Base-by-base conservation (phyloP, 169 alveolate species). In the Plasmodium falciparum region DNA sequence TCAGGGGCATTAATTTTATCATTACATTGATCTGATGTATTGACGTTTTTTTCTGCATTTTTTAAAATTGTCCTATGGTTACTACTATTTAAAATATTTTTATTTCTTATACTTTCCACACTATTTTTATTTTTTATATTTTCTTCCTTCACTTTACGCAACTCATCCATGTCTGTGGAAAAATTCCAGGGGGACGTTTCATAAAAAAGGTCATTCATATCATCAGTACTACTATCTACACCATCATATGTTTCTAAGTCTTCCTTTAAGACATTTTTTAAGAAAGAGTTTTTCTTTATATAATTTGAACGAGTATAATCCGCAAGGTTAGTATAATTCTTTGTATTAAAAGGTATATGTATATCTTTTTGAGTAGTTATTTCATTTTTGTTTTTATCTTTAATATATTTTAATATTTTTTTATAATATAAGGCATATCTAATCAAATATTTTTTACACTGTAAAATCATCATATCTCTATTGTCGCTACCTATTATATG, bases 381-480 rank as follows among this genome's bases (percentile, higher is more conserved):
- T 4, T 2, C 17, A 8, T 17, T 20, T 15, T 70, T 50, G 26
- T 49, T 52, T n/a, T 13, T 39, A 11, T 54, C 33, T 54, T 67
- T 43, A 17, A 69, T 45, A 39, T 39, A 52, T 9, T 67, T 47
- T 39, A 80, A 70, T 4, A 63, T 56, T n/a, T 67, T 54, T 56
- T 52, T 67, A 50, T 80, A 63, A 39, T 80, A 80, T 17, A 80
- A 26, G 15, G 80, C 54, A 49, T 24, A 80, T 17, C 90, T 66
- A 29, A 80, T 58, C n/a, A 80, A 49, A 43, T 80, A 66, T 73
- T 80, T 80, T 26, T 80, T 80, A n/a, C 90, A 80, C 11, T 80
- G 73, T 1, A 80, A 39, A 52, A 80, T 69, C 90, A 80, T 80
- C 20, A 80, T 80, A 62, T 73, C 39, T 72, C 90, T 71, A 69